Percentiles rank a stretch among this genome's conserved stretches.
phyloP scores from a whole-genome alignment of 345 rosid genomes.

The Pseudoturritis turrita region DNA sequence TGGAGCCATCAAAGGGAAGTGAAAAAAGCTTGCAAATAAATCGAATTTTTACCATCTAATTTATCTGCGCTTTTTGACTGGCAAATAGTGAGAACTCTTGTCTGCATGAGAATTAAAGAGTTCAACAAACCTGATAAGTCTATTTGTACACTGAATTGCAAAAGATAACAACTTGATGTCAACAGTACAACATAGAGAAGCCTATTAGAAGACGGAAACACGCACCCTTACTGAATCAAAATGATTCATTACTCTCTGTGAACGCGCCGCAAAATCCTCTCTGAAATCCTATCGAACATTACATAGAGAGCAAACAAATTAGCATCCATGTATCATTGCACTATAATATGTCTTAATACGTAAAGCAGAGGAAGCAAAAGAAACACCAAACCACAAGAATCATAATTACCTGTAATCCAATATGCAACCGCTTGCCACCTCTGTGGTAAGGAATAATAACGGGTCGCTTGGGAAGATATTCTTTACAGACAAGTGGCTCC shows the following conservation, averaged over 20 bases:
- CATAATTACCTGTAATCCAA: constrained; percentile 76
- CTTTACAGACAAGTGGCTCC: constrained; percentile 95
- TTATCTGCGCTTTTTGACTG: constrained; percentile 55
- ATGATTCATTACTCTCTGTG: constrained; percentile 60
- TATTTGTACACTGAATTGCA: background rate
- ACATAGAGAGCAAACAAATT: background rate
- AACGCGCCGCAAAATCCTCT: constrained; percentile 72
- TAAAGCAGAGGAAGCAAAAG: background rate
- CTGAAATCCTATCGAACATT: constrained; percentile 56
- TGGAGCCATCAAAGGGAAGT: background rate
- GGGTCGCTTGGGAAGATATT: constrained; percentile 60
- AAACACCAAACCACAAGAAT: background rate
- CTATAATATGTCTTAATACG: too few relatives aligned
- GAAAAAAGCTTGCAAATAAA: background rate
- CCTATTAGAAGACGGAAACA: background rate
- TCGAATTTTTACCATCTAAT: constrained; percentile 48
- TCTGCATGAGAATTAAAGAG: constrained; percentile 38
- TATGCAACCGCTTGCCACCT: constrained; percentile 97
- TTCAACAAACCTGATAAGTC: background rate
- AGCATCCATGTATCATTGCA: background rate
- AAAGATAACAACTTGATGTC: constrained; percentile 1
- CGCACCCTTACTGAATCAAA: constrained; percentile 56
- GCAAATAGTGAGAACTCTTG: constrained; percentile 71
- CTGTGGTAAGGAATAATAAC: constrained; percentile 88
- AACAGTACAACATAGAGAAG: background rate